These are phyloP conservation scores for Phaseolus lunatus DNA, from an alignment of 306 rosid genomes.

Conservation along the genomic window DNA sequence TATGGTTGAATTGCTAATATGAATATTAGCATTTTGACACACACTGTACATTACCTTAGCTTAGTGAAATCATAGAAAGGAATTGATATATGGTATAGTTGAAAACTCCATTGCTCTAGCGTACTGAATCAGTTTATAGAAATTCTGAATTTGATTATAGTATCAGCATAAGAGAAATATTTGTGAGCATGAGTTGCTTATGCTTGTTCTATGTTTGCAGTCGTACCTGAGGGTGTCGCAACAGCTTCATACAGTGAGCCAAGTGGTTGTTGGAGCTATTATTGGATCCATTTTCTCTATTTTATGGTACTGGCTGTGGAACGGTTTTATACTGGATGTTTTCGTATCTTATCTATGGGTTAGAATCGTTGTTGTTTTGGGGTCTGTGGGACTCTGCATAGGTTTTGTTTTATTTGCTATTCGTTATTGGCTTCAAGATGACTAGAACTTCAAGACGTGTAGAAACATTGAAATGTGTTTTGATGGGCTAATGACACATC, in stretches of 20 bases:
- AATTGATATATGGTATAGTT: not conserved
- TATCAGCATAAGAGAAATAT: constrained; percentile 3
- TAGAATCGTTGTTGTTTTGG: constrained; percentile 57
- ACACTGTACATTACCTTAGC: not conserved
- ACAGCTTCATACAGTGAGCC: constrained; percentile 74
- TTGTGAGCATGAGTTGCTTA: constrained; percentile 36
- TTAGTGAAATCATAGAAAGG: not conserved
- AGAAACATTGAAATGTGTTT: not conserved
- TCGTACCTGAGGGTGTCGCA: constrained; percentile 86
- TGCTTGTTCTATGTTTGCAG: constrained; percentile 48
- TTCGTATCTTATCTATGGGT: constrained; percentile 64
- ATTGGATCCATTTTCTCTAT: constrained; percentile 62
- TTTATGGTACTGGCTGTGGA: constrained; percentile 80
- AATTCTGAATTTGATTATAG: constrained; percentile 5
- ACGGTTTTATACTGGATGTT: constrained; percentile 59
- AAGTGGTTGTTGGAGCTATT: constrained; percentile 79
- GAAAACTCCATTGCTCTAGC: not conserved
- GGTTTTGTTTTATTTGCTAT: constrained; percentile 60
- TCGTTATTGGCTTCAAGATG: constrained; percentile 70
- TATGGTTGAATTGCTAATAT: not conserved
- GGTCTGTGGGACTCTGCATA: constrained; percentile 65
- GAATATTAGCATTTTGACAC: constrained; percentile 10
- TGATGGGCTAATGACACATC: not conserved
- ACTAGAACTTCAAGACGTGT: constrained; percentile 40
- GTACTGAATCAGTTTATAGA: not conserved